Conservation (phyloP, 75 land plant genomes). For the Picea glauca region DNA sequence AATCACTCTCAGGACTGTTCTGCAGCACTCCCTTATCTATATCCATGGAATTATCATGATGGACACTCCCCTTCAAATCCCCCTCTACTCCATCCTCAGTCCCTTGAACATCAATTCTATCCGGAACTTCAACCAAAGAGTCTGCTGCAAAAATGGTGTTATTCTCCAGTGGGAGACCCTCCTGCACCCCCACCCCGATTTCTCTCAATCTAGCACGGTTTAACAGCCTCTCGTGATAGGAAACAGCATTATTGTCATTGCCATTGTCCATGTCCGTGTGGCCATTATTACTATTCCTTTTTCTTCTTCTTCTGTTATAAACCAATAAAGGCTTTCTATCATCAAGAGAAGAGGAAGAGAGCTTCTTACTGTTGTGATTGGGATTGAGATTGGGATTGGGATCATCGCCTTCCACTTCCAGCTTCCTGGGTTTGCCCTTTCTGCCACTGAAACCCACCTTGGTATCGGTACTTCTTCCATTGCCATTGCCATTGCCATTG, state of each 20-base stretch:
- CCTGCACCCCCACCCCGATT: not conserved
- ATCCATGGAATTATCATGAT: too few relatives aligned
- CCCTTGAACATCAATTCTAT: not conserved
- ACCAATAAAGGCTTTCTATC: not conserved
- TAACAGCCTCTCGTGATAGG: not conserved
- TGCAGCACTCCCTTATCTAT: too few relatives aligned
- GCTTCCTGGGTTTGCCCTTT: slow-evolving; percentile 8
- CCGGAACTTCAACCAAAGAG: not conserved
- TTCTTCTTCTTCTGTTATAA: slow-evolving; percentile 6
- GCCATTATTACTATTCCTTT: not conserved
- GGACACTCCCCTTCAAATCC: not conserved
- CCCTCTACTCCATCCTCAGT: not conserved
- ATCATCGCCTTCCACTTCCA: not conserved
- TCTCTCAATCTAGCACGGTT: not conserved
- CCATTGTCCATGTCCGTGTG: not conserved
- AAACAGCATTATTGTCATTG: not conserved
- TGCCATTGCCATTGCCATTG: not conserved
- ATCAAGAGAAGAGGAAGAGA: not conserved
- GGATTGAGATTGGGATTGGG: not conserved
- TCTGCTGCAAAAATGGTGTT: not conserved
- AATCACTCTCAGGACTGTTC: too few relatives aligned
- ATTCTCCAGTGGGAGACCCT: not conserved
- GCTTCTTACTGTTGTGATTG: not conserved
- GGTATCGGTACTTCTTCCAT: not conserved
- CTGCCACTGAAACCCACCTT: not conserved